Percentiles rank a stretch among this genome's conserved stretches.
phyloP scores from a whole-genome alignment of 2,329 filamentous ascomycete species.

The Talaromyces marneffei region DNA sequence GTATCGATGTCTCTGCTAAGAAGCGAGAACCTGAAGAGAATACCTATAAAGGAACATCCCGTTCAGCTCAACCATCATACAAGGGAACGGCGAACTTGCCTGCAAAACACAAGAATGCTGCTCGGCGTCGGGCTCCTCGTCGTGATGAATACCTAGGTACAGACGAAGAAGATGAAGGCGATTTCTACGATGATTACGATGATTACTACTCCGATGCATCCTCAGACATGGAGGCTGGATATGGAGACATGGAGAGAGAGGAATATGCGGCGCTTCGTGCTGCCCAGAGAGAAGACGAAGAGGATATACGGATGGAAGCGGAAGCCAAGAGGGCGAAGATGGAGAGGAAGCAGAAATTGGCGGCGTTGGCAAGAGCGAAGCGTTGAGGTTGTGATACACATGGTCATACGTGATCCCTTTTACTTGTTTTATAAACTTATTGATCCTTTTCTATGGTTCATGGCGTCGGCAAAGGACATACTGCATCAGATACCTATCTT shows the following conservation, averaged over 20 bases:
- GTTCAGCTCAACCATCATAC: slow-evolving; percentile 30
- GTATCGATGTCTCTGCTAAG: slow-evolving; percentile 21
- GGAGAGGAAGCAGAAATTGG: slow-evolving; percentile 40
- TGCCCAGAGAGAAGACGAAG: slow-evolving; percentile 43
- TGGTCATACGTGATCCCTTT: slow-evolving; percentile 12
- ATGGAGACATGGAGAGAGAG: slow-evolving; percentile 42
- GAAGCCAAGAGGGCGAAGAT: slow-evolving; percentile 43
- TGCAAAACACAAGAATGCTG: slow-evolving; percentile 23
- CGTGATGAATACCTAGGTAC: slow-evolving; percentile 43
- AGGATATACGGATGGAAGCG: slow-evolving; percentile 40
- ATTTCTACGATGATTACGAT: slow-evolving; percentile 35
- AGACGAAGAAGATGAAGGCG: slow-evolving; percentile 45
- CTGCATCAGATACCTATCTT: slow-evolving; percentile 9
- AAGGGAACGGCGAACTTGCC: slow-evolving; percentile 40
- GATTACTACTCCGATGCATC: slow-evolving; percentile 42
- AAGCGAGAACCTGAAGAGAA: slow-evolving; percentile 30
- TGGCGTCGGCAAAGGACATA: slow-evolving; percentile 23
- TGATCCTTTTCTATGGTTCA: slow-evolving; percentile 8
- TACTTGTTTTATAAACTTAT: not conserved
- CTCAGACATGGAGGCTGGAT: slow-evolving; percentile 49
- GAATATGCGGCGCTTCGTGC: slow-evolving; percentile 37
- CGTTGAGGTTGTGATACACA: slow-evolving; percentile 9
- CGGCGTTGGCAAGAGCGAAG: slow-evolving; percentile 32
- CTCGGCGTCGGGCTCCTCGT: slow-evolving; percentile 23
- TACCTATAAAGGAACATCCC: slow-evolving; percentile 37